Evolutionary conservation across 345 rosid genomes (phyloP).

Genomic region (Populus ilicifolia): DNA sequence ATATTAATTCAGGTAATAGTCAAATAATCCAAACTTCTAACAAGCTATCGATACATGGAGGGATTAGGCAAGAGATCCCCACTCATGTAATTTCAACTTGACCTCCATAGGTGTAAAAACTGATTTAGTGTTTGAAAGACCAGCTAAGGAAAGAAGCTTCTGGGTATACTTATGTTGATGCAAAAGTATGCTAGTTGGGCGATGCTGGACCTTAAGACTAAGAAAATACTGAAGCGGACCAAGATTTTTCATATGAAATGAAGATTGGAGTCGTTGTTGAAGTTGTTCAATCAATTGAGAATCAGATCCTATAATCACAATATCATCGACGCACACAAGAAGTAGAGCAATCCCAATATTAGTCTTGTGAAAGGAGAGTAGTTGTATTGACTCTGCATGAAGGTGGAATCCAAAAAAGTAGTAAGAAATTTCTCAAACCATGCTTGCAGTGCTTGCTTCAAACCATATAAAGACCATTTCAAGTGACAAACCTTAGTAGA

Average conservation of each 20-base stretch:
- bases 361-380: neutral
- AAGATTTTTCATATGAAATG: neutral
- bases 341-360: neutral
- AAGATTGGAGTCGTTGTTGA: no score
- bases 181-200: neutral
- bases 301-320: no score
- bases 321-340: no score
- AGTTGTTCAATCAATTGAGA: no score
- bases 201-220: neutral
- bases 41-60: no score
- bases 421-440: no score
- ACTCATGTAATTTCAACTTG: no score
- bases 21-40: no score
- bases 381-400: neutral
- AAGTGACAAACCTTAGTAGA: neutral
- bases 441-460: neutral
- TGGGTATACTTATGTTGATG: neutral
- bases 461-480: neutral
- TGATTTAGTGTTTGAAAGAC: neutral
- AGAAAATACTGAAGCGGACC: neutral
- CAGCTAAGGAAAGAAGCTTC: neutral
- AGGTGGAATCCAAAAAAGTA: neutral
- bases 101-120: no score
- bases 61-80: no score
- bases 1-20: no score